Evolutionary conservation across 1,284 basidiomycete genomes (phyloP), one percentile per base, ranked within the genome.

Genomic region (Filobasidium uniguttulatum): DNA sequence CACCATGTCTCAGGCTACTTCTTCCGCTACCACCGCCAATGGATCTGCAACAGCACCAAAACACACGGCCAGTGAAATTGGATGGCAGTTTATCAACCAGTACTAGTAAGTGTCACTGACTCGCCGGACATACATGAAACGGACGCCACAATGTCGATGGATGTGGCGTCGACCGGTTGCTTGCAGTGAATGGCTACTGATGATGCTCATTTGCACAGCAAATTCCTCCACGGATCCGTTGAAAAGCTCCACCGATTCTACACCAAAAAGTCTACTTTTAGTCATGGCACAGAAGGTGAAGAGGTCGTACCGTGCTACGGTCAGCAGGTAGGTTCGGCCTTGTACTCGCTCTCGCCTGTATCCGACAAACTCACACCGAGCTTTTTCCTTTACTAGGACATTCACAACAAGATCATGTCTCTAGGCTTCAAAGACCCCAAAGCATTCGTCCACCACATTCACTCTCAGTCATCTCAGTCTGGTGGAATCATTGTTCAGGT

Each of bases 401-500:
- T 99, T 60, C 89, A 98, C 74, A 80, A 85, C 69, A 88, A 87
- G 72, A 94, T 98, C 71, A 81, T 83, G 55, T 82, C 84, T 49
- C 85, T 98, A 67, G 86, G 82, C 46, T 96, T 91, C 72, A 75
- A 93, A 65, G 83, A 97, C 69, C 93, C 89, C 78, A 98, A 96
- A 72, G 93, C 96, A 60, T 96, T 83, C 75, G 91, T 97, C 62
- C 85, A 91, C 72, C 88, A 85, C 14, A 87, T 93, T 57, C 87
- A 91, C 67, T 85, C 88, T 12, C 87, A 91, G 69, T 84, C 87
- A 40, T 96, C 90, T 40, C 85, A 87, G 52, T 83, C 84, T 59
- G 86, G 86, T 55, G 94, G 94, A 47, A 97, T 99, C 71, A 83
- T 98, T 72, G 90, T 99, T 67, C 91, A 97, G 73, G 94, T 97